These are phyloP conservation scores for Dissophora ornata DNA, from an alignment of 192 early-diverging fungal genomes.

Conservation along the genomic window DNA sequence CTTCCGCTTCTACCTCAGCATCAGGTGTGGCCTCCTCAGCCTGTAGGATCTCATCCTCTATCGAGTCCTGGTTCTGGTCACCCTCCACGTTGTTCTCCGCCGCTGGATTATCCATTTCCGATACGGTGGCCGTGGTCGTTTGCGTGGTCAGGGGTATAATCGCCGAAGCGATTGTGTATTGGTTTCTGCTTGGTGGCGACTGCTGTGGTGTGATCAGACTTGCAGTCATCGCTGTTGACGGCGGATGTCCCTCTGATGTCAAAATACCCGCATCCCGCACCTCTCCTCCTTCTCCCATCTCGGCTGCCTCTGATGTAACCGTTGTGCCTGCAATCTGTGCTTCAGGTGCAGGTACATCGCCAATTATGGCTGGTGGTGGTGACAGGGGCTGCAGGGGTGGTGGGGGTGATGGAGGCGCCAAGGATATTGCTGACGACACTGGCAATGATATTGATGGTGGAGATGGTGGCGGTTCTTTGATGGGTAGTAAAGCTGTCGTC, in stretches of 20 bases:
- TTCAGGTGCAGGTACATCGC: too few species aligned
- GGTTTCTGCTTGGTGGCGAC: neutral
- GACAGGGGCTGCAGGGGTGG: neutral
- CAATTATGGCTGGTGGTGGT: neutral
- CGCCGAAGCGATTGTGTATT: slow-evolving; percentile 21
- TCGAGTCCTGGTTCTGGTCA: neutral
- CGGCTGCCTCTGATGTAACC: too few species aligned
- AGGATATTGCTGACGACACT: too few species aligned
- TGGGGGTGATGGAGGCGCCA: neutral
- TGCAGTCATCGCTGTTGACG: neutral
- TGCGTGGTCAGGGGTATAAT: slow-evolving; percentile 8
- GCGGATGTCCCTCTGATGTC: neutral
- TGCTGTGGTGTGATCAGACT: slow-evolving; percentile 4
- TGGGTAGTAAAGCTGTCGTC: neutral
- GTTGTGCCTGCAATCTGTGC: too few species aligned
- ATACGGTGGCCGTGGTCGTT: slow-evolving; percentile 1
- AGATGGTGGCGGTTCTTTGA: neutral
- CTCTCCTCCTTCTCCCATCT: too few species aligned
- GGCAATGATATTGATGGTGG: neutral
- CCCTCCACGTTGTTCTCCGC: neutral
- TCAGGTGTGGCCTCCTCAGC: too few species aligned
- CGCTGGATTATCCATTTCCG: neutral
- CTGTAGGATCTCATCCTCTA: too few species aligned
- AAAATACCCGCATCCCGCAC: neutral
- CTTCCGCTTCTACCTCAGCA: too few species aligned